These are phyloP conservation scores for Aspergillus brunneoviolaceus DNA, from an alignment of 2,329 filamentous ascomycete species.

Conservation along the genomic window DNA sequence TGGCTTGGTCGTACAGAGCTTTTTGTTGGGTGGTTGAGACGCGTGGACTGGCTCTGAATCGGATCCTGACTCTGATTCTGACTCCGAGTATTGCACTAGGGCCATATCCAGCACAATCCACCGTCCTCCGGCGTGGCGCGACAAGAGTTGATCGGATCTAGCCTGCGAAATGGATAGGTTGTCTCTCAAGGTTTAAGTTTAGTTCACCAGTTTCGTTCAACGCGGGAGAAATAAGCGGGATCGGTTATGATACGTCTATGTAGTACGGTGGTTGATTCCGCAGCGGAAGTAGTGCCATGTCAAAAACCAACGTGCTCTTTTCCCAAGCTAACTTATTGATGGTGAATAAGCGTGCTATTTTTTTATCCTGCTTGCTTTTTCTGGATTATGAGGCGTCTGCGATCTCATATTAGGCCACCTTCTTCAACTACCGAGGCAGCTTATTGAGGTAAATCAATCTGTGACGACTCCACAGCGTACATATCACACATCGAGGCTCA, in stretches of 20 bases:
- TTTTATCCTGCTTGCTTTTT: too few species aligned
- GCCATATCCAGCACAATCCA: constrained; percentile 48
- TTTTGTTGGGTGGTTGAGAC: constrained; percentile 27
- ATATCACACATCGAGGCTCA: neutral
- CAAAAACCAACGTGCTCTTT: too few species aligned
- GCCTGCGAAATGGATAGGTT: too few species aligned
- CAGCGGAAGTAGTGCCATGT: too few species aligned
- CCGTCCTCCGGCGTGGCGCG: neutral
- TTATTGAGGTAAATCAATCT: neutral
- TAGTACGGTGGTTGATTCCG: too few species aligned
- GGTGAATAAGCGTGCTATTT: too few species aligned
- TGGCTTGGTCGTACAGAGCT: constrained; percentile 14
- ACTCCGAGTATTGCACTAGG: constrained; percentile 64
- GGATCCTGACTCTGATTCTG: constrained; percentile 39
- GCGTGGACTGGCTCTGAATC: constrained; percentile 1
- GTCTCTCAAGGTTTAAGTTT: too few species aligned
- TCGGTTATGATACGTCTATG: too few species aligned
- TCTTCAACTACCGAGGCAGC: neutral
- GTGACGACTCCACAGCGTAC: neutral
- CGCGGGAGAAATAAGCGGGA: too few species aligned
- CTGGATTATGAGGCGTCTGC: neutral
- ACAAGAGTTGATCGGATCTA: neutral
- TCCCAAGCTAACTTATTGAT: too few species aligned
- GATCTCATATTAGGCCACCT: neutral
- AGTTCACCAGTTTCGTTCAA: too few species aligned